These are phyloP conservation scores for Flaveria brownii DNA, from an alignment of 129 eudicot species.

Conservation along the genomic window DNA sequence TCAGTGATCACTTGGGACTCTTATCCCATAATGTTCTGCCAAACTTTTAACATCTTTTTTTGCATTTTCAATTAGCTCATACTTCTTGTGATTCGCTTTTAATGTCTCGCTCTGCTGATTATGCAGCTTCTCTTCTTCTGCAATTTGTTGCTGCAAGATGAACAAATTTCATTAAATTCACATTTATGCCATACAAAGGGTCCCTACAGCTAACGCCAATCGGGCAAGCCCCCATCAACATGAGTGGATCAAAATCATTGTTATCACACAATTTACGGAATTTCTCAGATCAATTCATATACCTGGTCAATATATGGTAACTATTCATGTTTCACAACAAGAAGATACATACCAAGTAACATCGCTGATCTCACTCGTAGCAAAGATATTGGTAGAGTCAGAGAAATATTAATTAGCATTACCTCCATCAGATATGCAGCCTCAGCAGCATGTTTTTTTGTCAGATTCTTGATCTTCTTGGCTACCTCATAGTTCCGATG, in stretches of 20 bases:
- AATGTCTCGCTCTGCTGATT: constrained; percentile 55
- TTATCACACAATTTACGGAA: background rate
- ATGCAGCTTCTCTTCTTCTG: constrained; percentile 59
- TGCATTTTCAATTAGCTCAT: constrained; percentile 49
- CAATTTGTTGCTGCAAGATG: constrained; percentile 48
- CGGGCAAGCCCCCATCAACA: too few species aligned
- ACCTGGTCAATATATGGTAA: background rate
- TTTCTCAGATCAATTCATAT: background rate
- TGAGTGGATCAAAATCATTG: too few species aligned
- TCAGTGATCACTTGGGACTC: background rate
- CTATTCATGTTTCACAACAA: background rate
- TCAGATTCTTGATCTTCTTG: constrained; percentile 42
- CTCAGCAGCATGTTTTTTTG: constrained; percentile 60
- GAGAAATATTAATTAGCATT: background rate
- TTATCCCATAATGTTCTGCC: constrained; percentile 37
- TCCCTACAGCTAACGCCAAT: too few species aligned
- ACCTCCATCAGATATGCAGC: constrained; percentile 56
- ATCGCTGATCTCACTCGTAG: too few species aligned
- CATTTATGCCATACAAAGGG: background rate
- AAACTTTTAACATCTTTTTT: constrained; percentile 26
- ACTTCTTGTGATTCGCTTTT: constrained; percentile 56
- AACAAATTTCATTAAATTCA: background rate
- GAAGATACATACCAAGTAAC: too few species aligned
- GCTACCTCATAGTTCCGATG: constrained; percentile 65
- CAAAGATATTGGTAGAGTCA: too few species aligned